Base-by-base conservation (phyloP, 495 filamentous ascomycete species). In the Neurospora tetraspora region DNA sequence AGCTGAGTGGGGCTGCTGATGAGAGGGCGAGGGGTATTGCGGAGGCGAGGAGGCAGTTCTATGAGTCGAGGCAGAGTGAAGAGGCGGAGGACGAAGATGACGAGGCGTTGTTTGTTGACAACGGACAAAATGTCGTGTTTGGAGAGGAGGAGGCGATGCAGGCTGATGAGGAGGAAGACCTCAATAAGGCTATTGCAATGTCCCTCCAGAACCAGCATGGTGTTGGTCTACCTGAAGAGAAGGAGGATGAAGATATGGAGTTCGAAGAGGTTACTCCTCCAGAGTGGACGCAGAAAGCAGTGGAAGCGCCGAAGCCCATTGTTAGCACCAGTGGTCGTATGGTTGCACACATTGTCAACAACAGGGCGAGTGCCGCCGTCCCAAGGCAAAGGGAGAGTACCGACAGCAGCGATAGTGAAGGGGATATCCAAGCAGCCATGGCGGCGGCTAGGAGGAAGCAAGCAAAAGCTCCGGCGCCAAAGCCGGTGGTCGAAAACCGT, bases 151-250 rank as follows among this genome's bases (percentile, higher is more conserved):
- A 94, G 38, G 88, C 91, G 70, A 77, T 27, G 11, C 45, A 86
- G 39, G 80, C 85, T 27, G 85, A 88, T 68, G 92, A 94, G 69
- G 92, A 96, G 39, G 89, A 93, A 72, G 92, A 95, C 71, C 86
- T 98, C 0, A 88, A 88, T 70, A 86, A 86, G 76, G 95, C 95
- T 11, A 96, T 98, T 80, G 90, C 90, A 0, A 85, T 98, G 82
- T 98, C 95, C 14, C 81, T 97, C 4, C 82, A 84, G 70, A 84
- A 81, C 39, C 82, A 87, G 31, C 81, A 84, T 45, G 77, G 81
- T 10, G 71, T 78, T 3, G 73, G 65, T n/a, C 70, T 76, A 1
- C 76, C 81, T 14, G 78, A 80, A 9, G 80, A 81, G 39, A 78
- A 82, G 40, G 79, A 85, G 31, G 82, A 83, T 8, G 80, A 80